Evolutionary conservation across 2,329 filamentous ascomycete species (phyloP).

Genomic region (Domatiomyces globalis): DNA sequence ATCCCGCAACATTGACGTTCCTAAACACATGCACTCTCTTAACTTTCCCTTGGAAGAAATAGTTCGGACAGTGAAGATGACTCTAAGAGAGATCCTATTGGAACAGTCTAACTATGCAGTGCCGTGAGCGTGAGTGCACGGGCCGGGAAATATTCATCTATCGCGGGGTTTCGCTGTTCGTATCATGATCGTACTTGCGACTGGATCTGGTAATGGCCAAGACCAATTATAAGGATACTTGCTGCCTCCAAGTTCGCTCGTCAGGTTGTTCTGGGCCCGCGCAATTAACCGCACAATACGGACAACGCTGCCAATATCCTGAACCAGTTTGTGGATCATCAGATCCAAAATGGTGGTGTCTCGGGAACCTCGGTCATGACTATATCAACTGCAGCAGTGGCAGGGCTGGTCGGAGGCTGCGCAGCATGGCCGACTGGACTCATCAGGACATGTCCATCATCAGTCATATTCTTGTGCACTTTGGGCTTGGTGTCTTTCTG

Average conservation of each 20-base stretch:
- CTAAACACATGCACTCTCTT: neutral
- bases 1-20: neutral
- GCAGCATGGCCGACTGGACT: neutral
- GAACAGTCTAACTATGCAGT: neutral
- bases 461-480: neutral
- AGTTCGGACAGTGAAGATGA: too few species aligned
- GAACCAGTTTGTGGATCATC: neutral
- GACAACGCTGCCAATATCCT: neutral
- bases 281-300: neutral
- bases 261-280: neutral
- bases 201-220: neutral
- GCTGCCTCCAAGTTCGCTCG: neutral
- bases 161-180: too few species aligned
- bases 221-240: neutral
- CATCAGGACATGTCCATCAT: neutral
- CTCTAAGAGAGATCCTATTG: too few species aligned
- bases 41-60: too few species aligned
- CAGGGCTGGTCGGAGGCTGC: neutral
- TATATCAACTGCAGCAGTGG: neutral
- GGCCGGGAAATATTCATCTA: neutral
- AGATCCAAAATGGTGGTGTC: neutral
- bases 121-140: neutral
- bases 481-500: neutral
- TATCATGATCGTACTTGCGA: neutral
- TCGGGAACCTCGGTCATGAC: neutral